Evolutionary conservation across 805 yeast genomes (phyloP).

Genomic region (Monosporozyma unispora): DNA sequence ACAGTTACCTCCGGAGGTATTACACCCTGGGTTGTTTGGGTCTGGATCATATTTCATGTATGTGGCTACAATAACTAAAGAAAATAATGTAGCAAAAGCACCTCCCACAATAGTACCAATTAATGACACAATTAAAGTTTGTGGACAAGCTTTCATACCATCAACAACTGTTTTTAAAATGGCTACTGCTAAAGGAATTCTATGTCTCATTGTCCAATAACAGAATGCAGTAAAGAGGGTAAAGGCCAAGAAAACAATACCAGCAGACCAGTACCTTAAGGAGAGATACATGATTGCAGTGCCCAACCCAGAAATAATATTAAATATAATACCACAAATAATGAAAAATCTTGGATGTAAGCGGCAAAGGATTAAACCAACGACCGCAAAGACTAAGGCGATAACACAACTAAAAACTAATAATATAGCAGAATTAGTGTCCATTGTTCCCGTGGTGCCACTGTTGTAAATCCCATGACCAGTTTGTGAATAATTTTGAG

Average conservation of each 20-base stretch:
- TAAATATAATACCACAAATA: conserved; percentile 55
- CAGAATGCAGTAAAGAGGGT: conserved; percentile 55
- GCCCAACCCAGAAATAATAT: conserved; percentile 60
- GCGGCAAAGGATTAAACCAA: conserved; percentile 54
- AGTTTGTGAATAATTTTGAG: conserved; percentile 41
- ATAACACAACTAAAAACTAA: conserved; percentile 57
- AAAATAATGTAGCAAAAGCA: conserved; percentile 56
- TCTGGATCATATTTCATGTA: conserved; percentile 70
- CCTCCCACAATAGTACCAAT: conserved; percentile 53
- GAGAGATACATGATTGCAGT: conserved; percentile 68
- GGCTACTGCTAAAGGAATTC: conserved; percentile 69
- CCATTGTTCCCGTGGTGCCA: conserved; percentile 49
- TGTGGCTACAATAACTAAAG: conserved; percentile 61
- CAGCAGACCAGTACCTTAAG: conserved; percentile 67
- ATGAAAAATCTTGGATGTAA: conserved; percentile 59
- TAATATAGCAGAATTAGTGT: conserved; percentile 65
- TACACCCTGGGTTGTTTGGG: conserved; percentile 43
- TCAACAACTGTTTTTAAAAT: conserved; percentile 65
- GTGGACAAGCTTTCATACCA: conserved; percentile 66
- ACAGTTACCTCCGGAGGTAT: conserved; percentile 43
- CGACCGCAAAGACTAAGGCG: conserved; percentile 47
- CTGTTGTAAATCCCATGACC: conserved; percentile 57
- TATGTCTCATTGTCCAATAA: conserved; percentile 60
- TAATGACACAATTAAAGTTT: conserved; percentile 51
- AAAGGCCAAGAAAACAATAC: conserved; percentile 61